Evolutionary conservation across 2,329 filamentous ascomycete species (phyloP), one percentile per base, ranked within the genome.

Genomic region (Penicillium sp.): DNA sequence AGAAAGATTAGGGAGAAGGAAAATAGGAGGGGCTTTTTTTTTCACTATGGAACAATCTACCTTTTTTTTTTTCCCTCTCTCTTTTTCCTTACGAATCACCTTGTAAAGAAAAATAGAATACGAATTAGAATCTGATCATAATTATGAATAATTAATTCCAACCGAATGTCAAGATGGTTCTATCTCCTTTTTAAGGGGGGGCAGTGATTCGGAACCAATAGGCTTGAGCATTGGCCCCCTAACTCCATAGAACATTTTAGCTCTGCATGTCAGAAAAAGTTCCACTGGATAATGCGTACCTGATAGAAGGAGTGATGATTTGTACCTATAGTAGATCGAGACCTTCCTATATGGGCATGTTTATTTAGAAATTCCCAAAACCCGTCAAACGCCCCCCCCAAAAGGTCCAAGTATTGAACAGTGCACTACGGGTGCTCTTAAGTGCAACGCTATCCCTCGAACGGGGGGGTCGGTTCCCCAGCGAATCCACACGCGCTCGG

Each of bases 401-500:
- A 39, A 39, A 14, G 41, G 22, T 44, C 19, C 19, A 44, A 44
- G 19, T 44, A 21, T 27, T 9, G 21, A 46, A 27, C 21, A 13
- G 9, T 47, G 9, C 24, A n/a, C 45, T n/a, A 21, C 14, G 11
- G 3, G 14, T 48, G 45, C 46, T 41, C 24, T 22, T 22, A 53
- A 48, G 51, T 53, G 51, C 51, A 53, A 53, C 51, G 31, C 44
- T 48, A 52, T 39, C 24, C 49, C 33, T 52, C 49, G 49, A 51
- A 21, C 10, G 39, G 37, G 22, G 22, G n/a, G 33, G 14, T 33
- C 33, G 33, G 33, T 44, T 44, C 39, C 27, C 49, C 49, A 27
- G 33, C 39, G 19, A 52, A 45, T 52, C 37, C 48, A 46, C 51
- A 16, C 22, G 5, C 29, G 45, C 45, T 41, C 43, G 27, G 31